Conservation (phyloP, 345 rosid genomes). For the Hypericum androsaemum region DNA sequence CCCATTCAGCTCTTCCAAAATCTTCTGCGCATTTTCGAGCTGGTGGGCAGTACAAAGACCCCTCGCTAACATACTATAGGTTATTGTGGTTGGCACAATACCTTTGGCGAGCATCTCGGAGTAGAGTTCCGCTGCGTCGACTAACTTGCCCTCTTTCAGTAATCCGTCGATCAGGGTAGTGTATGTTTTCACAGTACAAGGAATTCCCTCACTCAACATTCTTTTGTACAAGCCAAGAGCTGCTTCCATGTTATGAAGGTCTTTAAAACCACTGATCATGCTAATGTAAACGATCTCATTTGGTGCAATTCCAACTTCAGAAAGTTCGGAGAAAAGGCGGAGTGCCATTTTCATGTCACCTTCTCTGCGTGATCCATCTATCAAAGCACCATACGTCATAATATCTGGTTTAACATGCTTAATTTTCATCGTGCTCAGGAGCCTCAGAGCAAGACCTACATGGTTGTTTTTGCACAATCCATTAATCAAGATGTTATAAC, state of each 20-base stretch:
- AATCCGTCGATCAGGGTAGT: conserved; percentile 67
- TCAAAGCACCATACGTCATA: conserved; percentile 43
- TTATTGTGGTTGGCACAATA: conserved; percentile 41
- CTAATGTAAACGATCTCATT: conserved; percentile 40
- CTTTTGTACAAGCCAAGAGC: conserved; percentile 47
- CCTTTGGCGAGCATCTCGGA: conserved; percentile 54
- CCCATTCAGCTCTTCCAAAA: conserved; percentile 55
- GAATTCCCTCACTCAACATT: conserved; percentile 50
- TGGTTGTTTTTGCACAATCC: conserved; percentile 47
- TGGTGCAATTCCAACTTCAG: conserved; percentile 50
- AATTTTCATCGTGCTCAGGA: conserved; percentile 41
- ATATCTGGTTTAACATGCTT: conserved; percentile 43
- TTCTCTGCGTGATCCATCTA: conserved; percentile 50
- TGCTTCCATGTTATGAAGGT: conserved; percentile 50
- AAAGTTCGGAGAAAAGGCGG: conserved; percentile 48
- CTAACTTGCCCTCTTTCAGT: conserved; percentile 47
- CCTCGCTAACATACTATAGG: conserved; percentile 40
- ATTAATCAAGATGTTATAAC: conserved; percentile 54
- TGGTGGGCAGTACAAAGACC: conserved; percentile 52
- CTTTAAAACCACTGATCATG: conserved; percentile 60
- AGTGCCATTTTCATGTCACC: conserved; percentile 45
- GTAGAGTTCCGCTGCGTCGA: conserved; percentile 48
- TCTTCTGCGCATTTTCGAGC: conserved; percentile 43
- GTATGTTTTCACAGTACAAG: conserved; percentile 45
- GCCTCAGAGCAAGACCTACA: conserved; percentile 39